Evolutionary conservation across 2,329 filamentous ascomycete genomes (phyloP).

Genomic region (Coniella lustricola): DNA sequence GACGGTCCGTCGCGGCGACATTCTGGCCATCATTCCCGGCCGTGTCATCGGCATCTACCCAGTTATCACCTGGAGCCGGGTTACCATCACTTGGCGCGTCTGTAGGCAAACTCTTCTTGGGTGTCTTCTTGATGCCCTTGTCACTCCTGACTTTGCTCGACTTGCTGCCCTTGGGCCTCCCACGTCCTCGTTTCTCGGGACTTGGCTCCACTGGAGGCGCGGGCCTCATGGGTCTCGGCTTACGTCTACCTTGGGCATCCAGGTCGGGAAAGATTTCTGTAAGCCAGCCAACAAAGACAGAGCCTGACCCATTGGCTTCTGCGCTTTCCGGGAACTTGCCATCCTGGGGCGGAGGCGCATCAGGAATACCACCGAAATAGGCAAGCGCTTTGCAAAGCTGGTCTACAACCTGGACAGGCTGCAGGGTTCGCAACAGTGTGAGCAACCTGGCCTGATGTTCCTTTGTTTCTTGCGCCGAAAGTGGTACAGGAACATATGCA

Average conservation of each 20-base stretch:
- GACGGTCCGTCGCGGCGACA: background rate
- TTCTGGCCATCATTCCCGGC: slow-evolving; percentile 4
- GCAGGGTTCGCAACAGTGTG: slow-evolving; percentile 47
- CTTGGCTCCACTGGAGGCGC: slow-evolving; percentile 21
- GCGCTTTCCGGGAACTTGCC: slow-evolving; percentile 49
- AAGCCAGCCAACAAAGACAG: slow-evolving; percentile 54
- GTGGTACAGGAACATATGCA: slow-evolving; percentile 7
- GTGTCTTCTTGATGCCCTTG: slow-evolving; percentile 44
- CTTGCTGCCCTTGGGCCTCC: slow-evolving; percentile 52
- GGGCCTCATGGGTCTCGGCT: slow-evolving; percentile 18
- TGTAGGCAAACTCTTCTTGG: slow-evolving; percentile 20
- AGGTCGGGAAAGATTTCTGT: slow-evolving; percentile 54
- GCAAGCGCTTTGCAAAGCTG: slow-evolving; percentile 55
- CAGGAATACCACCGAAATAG: slow-evolving; percentile 57
- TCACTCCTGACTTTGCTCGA: slow-evolving; percentile 39
- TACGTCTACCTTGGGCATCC: slow-evolving; percentile 12
- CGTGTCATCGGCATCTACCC: slow-evolving; percentile 38
- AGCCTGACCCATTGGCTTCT: slow-evolving; percentile 49
- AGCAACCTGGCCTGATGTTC: slow-evolving; percentile 53
- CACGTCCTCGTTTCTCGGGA: slow-evolving; percentile 38
- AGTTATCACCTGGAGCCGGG: slow-evolving; percentile 31
- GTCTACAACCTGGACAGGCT: slow-evolving; percentile 51
- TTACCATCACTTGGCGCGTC: slow-evolving; percentile 3
- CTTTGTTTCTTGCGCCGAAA: slow-evolving; percentile 43
- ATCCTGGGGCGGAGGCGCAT: slow-evolving; percentile 42